Conservation (phyloP, 1,139 yeast species). For the Blastobotrys persicus region DNA sequence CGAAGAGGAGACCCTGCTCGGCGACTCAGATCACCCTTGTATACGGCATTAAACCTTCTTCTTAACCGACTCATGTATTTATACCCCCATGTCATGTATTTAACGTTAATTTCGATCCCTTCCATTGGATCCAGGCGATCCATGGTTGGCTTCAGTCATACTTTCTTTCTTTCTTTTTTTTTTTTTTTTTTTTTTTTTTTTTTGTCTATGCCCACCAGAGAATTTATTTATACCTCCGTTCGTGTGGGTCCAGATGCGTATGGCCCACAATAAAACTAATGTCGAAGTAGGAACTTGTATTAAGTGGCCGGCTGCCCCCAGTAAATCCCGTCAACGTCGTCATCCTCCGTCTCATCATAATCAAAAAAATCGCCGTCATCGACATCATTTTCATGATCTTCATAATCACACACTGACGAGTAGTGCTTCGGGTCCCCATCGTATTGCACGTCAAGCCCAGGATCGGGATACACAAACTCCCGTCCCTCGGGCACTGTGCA, state of each 20-base stretch:
- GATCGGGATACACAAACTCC: constrained; percentile 30
- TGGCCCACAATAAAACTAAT: no score
- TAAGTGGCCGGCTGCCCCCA: neutral
- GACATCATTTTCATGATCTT: neutral
- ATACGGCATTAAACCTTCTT: constrained; percentile 29
- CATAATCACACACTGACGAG: constrained; percentile 22
- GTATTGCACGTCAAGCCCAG: constrained; percentile 27
- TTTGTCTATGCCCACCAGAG: no score
- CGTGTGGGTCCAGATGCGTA: no score
- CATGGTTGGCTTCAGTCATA: no score
- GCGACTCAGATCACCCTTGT: constrained; percentile 21
- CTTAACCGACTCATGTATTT: neutral
- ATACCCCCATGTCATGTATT: neutral
- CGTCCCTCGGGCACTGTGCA: constrained; percentile 29
- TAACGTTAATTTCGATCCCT: no score
- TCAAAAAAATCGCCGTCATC: constrained; percentile 6
- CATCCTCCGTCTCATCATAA: constrained; percentile 5
- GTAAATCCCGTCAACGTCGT: constrained; percentile 2
- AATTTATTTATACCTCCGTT: no score
- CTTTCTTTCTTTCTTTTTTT: no score
- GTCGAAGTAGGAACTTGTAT: no score
- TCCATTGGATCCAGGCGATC: no score
- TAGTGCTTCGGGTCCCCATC: constrained; percentile 26
- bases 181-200: no score
- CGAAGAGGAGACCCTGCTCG: neutral